Conservation (phyloP, 2,329 filamentous ascomycete species). For the Beauveria sp. region DNA sequence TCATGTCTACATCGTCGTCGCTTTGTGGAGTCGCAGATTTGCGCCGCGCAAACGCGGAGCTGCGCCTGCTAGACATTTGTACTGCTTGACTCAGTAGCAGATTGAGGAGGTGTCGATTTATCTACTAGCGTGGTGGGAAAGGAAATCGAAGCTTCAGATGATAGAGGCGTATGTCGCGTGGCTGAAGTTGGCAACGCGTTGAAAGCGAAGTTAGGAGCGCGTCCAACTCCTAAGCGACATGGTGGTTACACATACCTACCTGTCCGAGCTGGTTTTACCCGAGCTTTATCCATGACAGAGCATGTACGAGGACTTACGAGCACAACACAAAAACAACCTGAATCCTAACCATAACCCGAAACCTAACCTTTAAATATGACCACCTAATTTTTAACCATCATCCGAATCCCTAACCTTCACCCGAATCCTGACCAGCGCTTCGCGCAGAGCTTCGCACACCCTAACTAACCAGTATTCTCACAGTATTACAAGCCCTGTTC, state of each 20-base stretch:
- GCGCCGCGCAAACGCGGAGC: slow-evolving; percentile 39
- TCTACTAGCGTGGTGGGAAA: not conserved
- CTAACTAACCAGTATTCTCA: too few species aligned
- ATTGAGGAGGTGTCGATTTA: not conserved
- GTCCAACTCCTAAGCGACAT: not conserved
- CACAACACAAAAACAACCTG: too few species aligned
- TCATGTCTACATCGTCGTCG: slow-evolving; percentile 37
- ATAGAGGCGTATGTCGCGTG: not conserved
- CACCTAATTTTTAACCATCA: too few species aligned
- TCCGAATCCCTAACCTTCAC: too few species aligned
- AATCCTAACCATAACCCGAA: too few species aligned
- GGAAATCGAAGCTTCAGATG: not conserved
- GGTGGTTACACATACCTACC: not conserved
- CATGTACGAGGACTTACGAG: too few species aligned
- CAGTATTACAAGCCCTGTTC: too few species aligned
- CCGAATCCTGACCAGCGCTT: too few species aligned
- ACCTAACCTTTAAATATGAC: too few species aligned
- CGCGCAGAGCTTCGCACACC: too few species aligned
- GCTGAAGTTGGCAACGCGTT: not conserved
- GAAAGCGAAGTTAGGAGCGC: not conserved
- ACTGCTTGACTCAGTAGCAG: not conserved
- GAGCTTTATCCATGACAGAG: too few species aligned
- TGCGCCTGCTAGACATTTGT: slow-evolving; percentile 30
- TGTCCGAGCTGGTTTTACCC: too few species aligned
- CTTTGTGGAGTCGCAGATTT: slow-evolving; percentile 39